These are phyloP conservation scores for Lyophyllum decastes DNA, from an alignment of 768 basidiomycete genomes.

Conservation along the genomic window DNA sequence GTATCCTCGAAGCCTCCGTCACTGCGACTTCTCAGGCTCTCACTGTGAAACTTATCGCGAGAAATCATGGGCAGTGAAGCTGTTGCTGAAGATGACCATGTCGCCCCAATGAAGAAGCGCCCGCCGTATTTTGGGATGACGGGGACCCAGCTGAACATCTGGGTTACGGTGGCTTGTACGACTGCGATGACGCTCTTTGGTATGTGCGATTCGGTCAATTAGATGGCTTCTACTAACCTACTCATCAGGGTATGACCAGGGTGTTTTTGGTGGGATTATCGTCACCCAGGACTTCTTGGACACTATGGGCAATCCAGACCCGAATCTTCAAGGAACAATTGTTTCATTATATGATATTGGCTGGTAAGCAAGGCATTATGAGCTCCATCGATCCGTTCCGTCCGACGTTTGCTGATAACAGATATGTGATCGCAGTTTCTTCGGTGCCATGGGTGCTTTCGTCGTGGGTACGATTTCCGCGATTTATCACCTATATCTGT, in stretches of 20 bases:
- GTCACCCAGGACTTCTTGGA: conserved; percentile 47
- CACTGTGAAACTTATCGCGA: conserved; percentile 2
- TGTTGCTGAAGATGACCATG: background rate
- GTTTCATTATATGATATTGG: conserved; percentile 55
- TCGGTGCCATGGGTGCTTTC: conserved; percentile 47
- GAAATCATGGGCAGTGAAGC: conserved; percentile 12
- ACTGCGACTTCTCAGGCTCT: background rate
- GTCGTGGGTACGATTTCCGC: conserved; percentile 29
- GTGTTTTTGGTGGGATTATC: conserved; percentile 55
- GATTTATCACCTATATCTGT: background rate
- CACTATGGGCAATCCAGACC: conserved; percentile 47
- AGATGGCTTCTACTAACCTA: background rate
- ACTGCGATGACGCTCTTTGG: conserved; percentile 55
- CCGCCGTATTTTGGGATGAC: conserved; percentile 45
- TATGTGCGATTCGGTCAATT: conserved; percentile 16
- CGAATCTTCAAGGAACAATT: conserved; percentile 47
- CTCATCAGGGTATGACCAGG: conserved; percentile 47
- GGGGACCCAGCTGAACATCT: conserved; percentile 42
- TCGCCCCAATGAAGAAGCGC: conserved; percentile 9
- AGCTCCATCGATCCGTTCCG: background rate
- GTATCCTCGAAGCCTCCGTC: conserved; percentile 1
- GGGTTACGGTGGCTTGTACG: conserved; percentile 51
- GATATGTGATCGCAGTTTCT: conserved; percentile 31
- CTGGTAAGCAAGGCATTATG: conserved; percentile 30
- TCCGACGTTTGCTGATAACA: background rate